A percentile compares a stretch with the other conserved stretches of the same genome.
Conservation (phyloP, 2,329 filamentous ascomycete genomes). For the Verticillium nonalfalfae region DNA sequence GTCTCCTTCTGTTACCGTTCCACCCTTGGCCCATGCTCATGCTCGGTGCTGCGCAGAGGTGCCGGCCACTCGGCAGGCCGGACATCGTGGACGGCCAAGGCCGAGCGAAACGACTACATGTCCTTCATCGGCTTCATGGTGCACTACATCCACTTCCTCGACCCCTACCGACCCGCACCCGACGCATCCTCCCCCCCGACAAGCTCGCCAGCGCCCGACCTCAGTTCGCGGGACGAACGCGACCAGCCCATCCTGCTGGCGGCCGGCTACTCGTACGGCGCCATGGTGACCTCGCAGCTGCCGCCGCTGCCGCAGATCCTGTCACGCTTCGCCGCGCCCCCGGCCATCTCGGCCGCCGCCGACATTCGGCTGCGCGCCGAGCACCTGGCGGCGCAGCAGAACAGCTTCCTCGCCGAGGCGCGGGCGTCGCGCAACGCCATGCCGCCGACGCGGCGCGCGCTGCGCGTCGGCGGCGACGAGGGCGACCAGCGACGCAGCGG, state of each 20-base stretch:
- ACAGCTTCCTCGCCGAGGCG: slow-evolving; percentile 32
- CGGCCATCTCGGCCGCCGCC: slow-evolving; percentile 50
- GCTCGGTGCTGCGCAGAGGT: slow-evolving; percentile 47
- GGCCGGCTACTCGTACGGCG: slow-evolving; percentile 87
- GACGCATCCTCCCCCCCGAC: neutral
- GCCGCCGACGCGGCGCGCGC: slow-evolving; percentile 18
- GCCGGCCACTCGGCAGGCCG: slow-evolving; percentile 66
- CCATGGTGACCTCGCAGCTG: slow-evolving; percentile 69
- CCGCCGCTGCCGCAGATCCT: slow-evolving; percentile 58
- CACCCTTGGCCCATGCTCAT: neutral
- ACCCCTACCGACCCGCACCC: slow-evolving; percentile 23
- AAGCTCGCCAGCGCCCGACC: slow-evolving; percentile 1
- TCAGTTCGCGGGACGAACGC: neutral
- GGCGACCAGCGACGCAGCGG: slow-evolving; percentile 30
- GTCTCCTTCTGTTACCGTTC: no score
- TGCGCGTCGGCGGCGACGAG: slow-evolving; percentile 44
- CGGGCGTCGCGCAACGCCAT: slow-evolving; percentile 22
- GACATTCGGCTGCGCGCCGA: slow-evolving; percentile 67
- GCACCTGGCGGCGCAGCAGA: slow-evolving; percentile 60
- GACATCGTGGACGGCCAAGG: slow-evolving; percentile 81
- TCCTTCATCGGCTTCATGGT: slow-evolving; percentile 76
- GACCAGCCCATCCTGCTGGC: slow-evolving; percentile 45
- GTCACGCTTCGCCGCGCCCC: slow-evolving; percentile 46
- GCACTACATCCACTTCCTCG: slow-evolving; percentile 61
- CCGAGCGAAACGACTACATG: slow-evolving; percentile 76